A percentile compares a stretch with the other conserved stretches of the same genome.
Conservation (phyloP, 306 rosid species). For the Pyrus bretschneideri region DNA sequence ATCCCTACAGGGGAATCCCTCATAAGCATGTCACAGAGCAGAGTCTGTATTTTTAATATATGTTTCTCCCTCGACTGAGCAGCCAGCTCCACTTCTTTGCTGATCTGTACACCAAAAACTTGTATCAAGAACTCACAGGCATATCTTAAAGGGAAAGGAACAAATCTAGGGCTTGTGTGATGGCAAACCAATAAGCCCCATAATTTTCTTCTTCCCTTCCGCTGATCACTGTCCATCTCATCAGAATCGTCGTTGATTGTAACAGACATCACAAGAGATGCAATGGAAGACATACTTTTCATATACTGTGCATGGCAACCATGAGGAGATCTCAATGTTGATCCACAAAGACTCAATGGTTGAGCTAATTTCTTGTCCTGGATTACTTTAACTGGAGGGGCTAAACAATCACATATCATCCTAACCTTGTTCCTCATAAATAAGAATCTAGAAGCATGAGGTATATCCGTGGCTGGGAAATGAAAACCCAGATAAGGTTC, state of each 20-base stretch:
- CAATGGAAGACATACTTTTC: slow-evolving; percentile 36
- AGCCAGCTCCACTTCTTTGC: slow-evolving; percentile 38
- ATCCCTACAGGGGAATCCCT: slow-evolving; percentile 38
- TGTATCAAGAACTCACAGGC: slow-evolving; percentile 48
- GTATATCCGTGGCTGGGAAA: slow-evolving; percentile 43
- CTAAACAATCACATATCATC: slow-evolving; percentile 41
- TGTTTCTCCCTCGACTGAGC: slow-evolving; percentile 36
- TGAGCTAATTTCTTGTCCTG: slow-evolving; percentile 30
- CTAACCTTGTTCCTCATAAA: slow-evolving; percentile 42
- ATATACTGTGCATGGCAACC: slow-evolving; percentile 40
- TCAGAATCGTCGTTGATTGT: slow-evolving; percentile 26
- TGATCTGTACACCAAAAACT: slow-evolving; percentile 38
- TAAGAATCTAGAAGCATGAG: slow-evolving; percentile 41
- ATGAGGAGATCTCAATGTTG: slow-evolving; percentile 35
- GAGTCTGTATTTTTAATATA: slow-evolving; percentile 27
- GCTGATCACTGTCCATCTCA: slow-evolving; percentile 30
- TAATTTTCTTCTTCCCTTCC: slow-evolving; percentile 29
- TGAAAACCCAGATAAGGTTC: slow-evolving; percentile 39
- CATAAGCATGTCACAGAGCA: slow-evolving; percentile 45
- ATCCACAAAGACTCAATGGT: slow-evolving; percentile 38
- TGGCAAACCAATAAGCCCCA: slow-evolving; percentile 49
- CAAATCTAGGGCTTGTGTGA: slow-evolving; percentile 39
- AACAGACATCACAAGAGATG: slow-evolving; percentile 41
- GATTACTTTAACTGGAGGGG: slow-evolving; percentile 36
- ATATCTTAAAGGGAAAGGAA: slow-evolving; percentile 40